Evolutionary conservation across 2,329 filamentous ascomycete species (phyloP).

Genomic region (Diaporthe humulicola): DNA sequence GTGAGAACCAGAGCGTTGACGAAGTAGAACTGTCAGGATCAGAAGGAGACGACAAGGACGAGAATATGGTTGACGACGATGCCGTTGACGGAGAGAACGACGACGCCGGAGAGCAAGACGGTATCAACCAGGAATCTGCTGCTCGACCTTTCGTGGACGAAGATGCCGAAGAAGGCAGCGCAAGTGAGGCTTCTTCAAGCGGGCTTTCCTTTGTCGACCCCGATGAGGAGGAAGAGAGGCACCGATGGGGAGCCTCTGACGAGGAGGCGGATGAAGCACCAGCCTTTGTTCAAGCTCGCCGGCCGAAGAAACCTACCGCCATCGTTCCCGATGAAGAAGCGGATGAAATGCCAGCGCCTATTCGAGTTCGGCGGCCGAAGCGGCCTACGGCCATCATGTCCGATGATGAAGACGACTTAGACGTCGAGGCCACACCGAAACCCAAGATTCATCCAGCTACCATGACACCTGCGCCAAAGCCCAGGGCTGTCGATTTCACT

Average conservation of each 20-base stretch:
- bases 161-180: constrained; percentile 53
- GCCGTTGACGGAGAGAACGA: constrained; percentile 45
- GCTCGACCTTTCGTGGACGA: constrained; percentile 54
- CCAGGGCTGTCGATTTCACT: constrained; percentile 42
- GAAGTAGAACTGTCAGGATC: constrained; percentile 60
- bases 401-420: constrained; percentile 74
- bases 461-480: constrained; percentile 44
- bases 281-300: constrained; percentile 50
- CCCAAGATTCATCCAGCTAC: constrained; percentile 56
- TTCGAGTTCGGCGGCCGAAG: constrained; percentile 58
- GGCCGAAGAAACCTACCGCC: constrained; percentile 63
- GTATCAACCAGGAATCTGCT: constrained; percentile 46
- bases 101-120: constrained; percentile 53
- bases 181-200: constrained; percentile 50
- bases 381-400: constrained; percentile 69
- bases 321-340: constrained; percentile 61
- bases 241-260: constrained; percentile 51
- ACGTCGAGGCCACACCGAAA: constrained; percentile 63
- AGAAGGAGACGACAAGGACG: constrained; percentile 50
- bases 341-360: constrained; percentile 29
- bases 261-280: constrained; percentile 44
- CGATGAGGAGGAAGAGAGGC: constrained; percentile 50
- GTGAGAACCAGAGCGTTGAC: constrained; percentile 54
- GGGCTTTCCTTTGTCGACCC: constrained; percentile 53
- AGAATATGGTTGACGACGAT: constrained; percentile 44